Evolutionary conservation across 1,139 yeast genomes (phyloP).

Genomic region (Lodderomyces pseudojiufengensis): DNA sequence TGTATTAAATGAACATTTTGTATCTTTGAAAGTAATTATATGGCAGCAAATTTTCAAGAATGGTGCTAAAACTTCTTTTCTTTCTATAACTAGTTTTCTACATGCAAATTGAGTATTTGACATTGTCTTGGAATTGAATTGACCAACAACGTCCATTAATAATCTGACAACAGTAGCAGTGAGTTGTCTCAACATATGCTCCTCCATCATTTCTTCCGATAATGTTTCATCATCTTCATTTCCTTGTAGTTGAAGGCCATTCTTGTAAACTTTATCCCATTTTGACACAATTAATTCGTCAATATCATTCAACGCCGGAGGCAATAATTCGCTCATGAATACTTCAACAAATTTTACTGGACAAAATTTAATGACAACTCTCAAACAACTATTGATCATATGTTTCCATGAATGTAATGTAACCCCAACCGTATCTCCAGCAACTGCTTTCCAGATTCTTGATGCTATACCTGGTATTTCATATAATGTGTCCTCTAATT

Average conservation of each 20-base stretch:
- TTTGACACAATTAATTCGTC: constrained; percentile 64
- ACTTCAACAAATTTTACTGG: constrained; percentile 65
- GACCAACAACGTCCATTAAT: constrained; percentile 86
- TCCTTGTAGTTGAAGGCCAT: constrained; percentile 69
- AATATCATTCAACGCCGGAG: constrained; percentile 67
- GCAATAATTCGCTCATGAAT: constrained; percentile 75
- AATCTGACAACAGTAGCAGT: constrained; percentile 92
- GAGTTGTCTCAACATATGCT: constrained; percentile 85
- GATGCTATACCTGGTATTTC: constrained; percentile 79
- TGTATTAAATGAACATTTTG: constrained; percentile 89
- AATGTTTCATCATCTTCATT: constrained; percentile 76
- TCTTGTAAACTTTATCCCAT: constrained; percentile 72
- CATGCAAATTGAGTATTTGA: constrained; percentile 61
- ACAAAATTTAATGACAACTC: constrained; percentile 85
- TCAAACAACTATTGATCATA: constrained; percentile 82
- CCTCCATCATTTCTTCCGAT: constrained; percentile 98
- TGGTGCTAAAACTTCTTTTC: constrained; percentile 71
- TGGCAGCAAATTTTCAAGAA: constrained; percentile 73
- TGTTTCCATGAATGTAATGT: constrained; percentile 97
- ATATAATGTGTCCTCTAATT: constrained; percentile 83
- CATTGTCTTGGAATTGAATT: constrained; percentile 45
- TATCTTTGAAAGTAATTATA: constrained; percentile 77
- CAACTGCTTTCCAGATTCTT: constrained; percentile 78
- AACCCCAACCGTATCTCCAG: constrained; percentile 81
- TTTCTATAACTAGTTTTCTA: constrained; percentile 60